Percentiles rank a stretch among this genome's conserved stretches.
These are phyloP conservation scores for Leishmania tarentolae DNA, from an alignment of 208 protist genomes.

Conservation along the genomic window DNA sequence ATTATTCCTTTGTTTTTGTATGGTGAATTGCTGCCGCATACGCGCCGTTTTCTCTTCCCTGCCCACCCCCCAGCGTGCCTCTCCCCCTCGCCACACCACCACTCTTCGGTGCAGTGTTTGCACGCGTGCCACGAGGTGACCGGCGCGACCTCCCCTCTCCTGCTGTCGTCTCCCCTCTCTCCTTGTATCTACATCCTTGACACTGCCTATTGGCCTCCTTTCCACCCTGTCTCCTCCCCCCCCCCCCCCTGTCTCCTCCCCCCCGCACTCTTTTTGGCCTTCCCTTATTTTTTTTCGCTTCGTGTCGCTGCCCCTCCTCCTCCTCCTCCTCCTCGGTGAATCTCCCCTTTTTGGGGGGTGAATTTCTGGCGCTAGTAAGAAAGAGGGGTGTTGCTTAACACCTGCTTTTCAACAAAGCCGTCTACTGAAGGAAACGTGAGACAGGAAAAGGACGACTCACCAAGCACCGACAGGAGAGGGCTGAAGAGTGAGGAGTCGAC, in stretches of 20 bases:
- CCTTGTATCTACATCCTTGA: not conserved
- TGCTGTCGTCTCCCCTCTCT: not conserved
- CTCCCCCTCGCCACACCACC: not conserved
- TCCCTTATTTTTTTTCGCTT: not conserved
- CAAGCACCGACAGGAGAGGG: not conserved
- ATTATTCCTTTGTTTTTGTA: not conserved
- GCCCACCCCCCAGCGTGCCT: not conserved
- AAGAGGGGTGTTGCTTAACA: conserved; percentile 1
- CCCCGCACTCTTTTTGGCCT: not conserved
- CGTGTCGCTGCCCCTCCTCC: not conserved
- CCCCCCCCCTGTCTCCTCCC: not conserved
- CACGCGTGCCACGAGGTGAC: not conserved
- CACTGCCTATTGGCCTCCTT: not conserved
- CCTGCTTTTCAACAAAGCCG: not conserved
- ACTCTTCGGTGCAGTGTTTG: not conserved
- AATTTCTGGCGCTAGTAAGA: not conserved
- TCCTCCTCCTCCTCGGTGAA: not conserved
- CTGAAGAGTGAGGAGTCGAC: not conserved
- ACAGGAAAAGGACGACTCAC: not conserved
- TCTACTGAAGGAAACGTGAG: not conserved
- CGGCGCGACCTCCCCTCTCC: not conserved
- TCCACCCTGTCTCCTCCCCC: too few relatives aligned
- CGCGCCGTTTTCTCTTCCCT: too few relatives aligned
- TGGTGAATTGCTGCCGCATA: not conserved
- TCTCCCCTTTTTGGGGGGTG: not conserved